phyloP scores from a whole-genome alignment of 441 rosid species.

The Pelargonium myrrhifolium region DNA sequence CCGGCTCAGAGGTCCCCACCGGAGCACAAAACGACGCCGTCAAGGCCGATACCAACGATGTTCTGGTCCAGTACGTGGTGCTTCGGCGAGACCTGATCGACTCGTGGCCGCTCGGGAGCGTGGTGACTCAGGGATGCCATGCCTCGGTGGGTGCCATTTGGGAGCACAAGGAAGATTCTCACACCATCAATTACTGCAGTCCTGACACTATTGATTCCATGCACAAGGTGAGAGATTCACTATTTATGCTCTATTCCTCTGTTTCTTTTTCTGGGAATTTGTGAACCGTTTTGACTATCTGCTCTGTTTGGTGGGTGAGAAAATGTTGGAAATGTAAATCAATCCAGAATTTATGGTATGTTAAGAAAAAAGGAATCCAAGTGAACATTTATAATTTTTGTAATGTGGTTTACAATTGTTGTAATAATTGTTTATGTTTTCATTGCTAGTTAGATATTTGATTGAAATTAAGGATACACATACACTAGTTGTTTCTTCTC shows the following conservation, averaged over 20 bases:
- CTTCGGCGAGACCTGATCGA: slow-evolving; percentile 79
- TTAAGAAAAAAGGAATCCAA: too few species aligned
- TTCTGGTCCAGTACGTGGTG: slow-evolving; percentile 78
- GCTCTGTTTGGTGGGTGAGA: too few species aligned
- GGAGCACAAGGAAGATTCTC: slow-evolving; percentile 58
- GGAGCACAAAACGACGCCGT: slow-evolving; percentile 14
- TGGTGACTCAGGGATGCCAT: slow-evolving; percentile 89
- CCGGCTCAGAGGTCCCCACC: slow-evolving; percentile 14
- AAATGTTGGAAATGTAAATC: too few species aligned
- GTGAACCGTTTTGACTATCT: background rate
- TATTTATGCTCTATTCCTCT: background rate
- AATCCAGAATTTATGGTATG: too few species aligned
- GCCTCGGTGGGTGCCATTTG: slow-evolving; percentile 80
- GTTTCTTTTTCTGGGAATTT: background rate
- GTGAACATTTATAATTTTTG: too few species aligned
- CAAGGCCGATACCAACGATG: slow-evolving; percentile 33
- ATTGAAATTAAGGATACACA: too few species aligned
- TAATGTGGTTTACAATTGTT: too few species aligned
- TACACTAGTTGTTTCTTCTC: too few species aligned
- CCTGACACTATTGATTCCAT: slow-evolving; percentile 56
- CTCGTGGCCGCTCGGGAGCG: slow-evolving; percentile 85
- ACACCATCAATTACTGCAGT: slow-evolving; percentile 59
- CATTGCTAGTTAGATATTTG: too few species aligned
- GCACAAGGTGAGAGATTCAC: slow-evolving; percentile 54
- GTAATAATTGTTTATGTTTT: too few species aligned